Evolutionary conservation across 129 eudicot genomes (phyloP), one percentile per base, ranked within the genome.

Genomic region (Flaveria robusta): DNA sequence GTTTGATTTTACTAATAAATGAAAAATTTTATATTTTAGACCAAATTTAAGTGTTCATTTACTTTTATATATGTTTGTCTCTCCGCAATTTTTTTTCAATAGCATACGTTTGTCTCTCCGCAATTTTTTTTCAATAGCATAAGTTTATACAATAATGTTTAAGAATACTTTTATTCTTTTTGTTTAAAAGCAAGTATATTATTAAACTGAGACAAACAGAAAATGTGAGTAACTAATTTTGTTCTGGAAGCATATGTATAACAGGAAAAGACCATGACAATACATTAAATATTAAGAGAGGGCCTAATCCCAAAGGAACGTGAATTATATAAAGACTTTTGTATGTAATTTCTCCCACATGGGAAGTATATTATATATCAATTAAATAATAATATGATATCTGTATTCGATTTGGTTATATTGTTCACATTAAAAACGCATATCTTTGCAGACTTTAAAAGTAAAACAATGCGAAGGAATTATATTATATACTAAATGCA

Each of bases 191-290:
- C 31, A 71, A 8, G 11, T 51, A 26, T 16, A 1, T 50, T 12
- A 37, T 72, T 18, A 26, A 37, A 34, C 34, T 63, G 18, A 60
- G 14, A 74, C 78, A 60, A 74, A 74, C 59, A 60, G 16, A 64
- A 76, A 15, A 76, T 10, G 39, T 51, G 15, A 75, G 7, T 29
- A 9, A 26, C 55, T 46, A 9, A 29, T 50, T 37, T 39, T 26
- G 4, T 75, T 64, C 1, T 2, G 2, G n/a, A 49, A 62, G 31
- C 49, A 19, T 19, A 47, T 11, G 27, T 13, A 64, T 49, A 29
- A 29, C 50, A 31, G 15, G 27, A 31, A 47, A 64, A 42, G 2
- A 24, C 34, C 51, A 37, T 34, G 66, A n/a, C 66, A 50, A 29
- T 22, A 16, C 29, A 7, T 71, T 19, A n/a, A 26, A 75, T 13